A percentile compares a stretch with the other conserved stretches of the same genome.
These are phyloP conservation scores for Polytrichum formosum DNA, from an alignment of 225 moss, liverwort and hornwort genomes.

Conservation along the genomic window DNA sequence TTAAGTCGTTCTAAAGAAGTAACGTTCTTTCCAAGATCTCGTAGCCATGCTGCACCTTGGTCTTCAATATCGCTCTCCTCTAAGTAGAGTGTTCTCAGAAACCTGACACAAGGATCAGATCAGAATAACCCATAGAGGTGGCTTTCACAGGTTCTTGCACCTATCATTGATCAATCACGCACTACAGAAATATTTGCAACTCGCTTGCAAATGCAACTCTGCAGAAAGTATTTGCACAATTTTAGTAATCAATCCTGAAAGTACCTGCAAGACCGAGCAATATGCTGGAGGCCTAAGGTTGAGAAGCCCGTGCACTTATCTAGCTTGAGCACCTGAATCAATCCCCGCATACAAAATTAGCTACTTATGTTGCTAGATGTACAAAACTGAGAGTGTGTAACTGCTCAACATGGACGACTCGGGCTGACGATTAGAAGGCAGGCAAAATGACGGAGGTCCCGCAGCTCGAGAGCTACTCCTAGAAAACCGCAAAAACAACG, in stretches of 20 bases:
- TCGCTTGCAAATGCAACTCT: too few relatives aligned
- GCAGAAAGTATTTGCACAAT: too few relatives aligned
- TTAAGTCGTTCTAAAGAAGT: conserved; percentile 54
- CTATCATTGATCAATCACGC: neutral
- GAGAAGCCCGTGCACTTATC: conserved; percentile 78
- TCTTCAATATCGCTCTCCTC: conserved; percentile 51
- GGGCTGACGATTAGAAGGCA: too few relatives aligned
- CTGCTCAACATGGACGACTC: too few relatives aligned
- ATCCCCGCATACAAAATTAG: conserved; percentile 1
- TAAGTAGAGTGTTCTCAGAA: conserved; percentile 55
- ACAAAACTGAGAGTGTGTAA: too few relatives aligned
- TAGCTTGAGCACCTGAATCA: conserved; percentile 50
- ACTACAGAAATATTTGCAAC: too few relatives aligned
- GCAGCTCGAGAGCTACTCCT: too few relatives aligned
- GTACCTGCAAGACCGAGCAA: conserved; percentile 68
- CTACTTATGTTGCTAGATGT: too few relatives aligned
- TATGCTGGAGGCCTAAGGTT: conserved; percentile 47
- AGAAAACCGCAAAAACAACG: too few relatives aligned
- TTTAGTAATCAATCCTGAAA: neutral
- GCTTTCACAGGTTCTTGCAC: too few relatives aligned
- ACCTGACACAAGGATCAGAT: conserved; percentile 27
- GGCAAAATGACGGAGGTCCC: too few relatives aligned
- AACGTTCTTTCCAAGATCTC: conserved; percentile 52
- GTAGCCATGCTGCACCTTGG: conserved; percentile 45
- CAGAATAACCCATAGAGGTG: too few relatives aligned